Evolutionary conservation across 164 flowering plant genomes (phyloP).

Genomic region (Vitis riparia): DNA sequence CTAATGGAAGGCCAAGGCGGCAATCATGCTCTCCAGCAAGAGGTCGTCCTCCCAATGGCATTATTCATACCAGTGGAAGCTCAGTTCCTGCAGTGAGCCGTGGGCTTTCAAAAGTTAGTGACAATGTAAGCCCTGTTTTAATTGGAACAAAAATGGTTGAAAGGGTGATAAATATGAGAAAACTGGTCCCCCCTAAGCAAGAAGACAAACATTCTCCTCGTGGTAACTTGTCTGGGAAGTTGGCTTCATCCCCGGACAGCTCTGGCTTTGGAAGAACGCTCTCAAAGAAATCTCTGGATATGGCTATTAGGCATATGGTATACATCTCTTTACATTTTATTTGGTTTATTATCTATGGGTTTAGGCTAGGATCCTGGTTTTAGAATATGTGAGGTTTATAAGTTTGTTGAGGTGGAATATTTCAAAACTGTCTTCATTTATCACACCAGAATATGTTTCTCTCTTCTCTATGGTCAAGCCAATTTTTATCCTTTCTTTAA

Average conservation of each 20-base stretch:
- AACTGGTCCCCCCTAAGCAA: constrained; percentile 79
- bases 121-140: constrained; percentile 80
- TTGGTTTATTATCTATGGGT: neutral
- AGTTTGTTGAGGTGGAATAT: too few species aligned
- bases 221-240: constrained; percentile 58
- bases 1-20: constrained; percentile 72
- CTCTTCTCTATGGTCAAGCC: too few species aligned
- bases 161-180: constrained; percentile 90
- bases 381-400: neutral
- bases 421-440: too few species aligned
- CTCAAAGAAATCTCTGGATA: constrained; percentile 90
- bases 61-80: constrained; percentile 60
- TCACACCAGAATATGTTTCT: too few species aligned
- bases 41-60: constrained; percentile 72
- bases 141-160: constrained; percentile 95
- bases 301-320: constrained; percentile 99
- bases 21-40: constrained; percentile 96
- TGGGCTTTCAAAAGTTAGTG: constrained; percentile 55
- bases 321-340: constrained; percentile 6
- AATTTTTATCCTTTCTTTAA: too few species aligned
- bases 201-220: constrained; percentile 68
- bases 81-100: constrained; percentile 73
- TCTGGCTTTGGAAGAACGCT: constrained; percentile 91
- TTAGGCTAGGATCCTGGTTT: neutral
- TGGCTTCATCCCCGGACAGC: constrained; percentile 83